phyloP scores from a whole-genome alignment of 2,329 filamentous ascomycete species.

The Colletotrichum orbiculare region DNA sequence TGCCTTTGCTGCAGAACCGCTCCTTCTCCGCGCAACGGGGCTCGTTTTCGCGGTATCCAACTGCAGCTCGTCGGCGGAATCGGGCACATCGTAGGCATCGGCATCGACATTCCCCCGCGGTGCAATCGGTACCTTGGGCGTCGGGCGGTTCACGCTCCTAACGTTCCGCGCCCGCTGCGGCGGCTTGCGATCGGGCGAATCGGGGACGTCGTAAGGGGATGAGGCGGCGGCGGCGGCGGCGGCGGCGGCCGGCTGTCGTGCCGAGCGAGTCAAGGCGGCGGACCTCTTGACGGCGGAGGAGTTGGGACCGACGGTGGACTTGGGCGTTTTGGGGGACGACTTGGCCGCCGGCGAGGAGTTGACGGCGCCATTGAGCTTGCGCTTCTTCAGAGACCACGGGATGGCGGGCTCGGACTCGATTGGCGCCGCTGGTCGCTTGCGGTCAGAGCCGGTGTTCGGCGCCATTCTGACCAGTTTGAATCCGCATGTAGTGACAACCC shows the following conservation, averaged over 20 bases:
- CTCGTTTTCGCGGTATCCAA: slow-evolving; percentile 13
- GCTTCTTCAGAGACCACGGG: slow-evolving; percentile 31
- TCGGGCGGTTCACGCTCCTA: slow-evolving; percentile 31
- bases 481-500: background rate
- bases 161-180: slow-evolving; percentile 30
- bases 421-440: slow-evolving; percentile 12
- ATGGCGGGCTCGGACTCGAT: slow-evolving; percentile 4
- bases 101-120: slow-evolving; percentile 8
- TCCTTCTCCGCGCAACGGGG: background rate
- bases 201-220: slow-evolving; percentile 39
- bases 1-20: too few species aligned
- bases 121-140: slow-evolving; percentile 27
- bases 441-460: slow-evolving; percentile 21
- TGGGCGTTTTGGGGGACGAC: slow-evolving; percentile 45
- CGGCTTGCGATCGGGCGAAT: slow-evolving; percentile 39
- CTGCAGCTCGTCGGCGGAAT: slow-evolving; percentile 39
- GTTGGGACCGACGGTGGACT: slow-evolving; percentile 15
- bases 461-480: slow-evolving; percentile 13
- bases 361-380: slow-evolving; percentile 45
- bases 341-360: slow-evolving; percentile 42
- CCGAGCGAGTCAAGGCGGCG: slow-evolving; percentile 3
- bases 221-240: slow-evolving; percentile 16
- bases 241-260: slow-evolving; percentile 1
- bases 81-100: slow-evolving; percentile 39
- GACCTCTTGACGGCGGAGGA: slow-evolving; percentile 11